Evolutionary conservation across 2,329 filamentous ascomycete genomes (phyloP), one percentile per base, ranked within the genome.

Genomic region (Botrytis hyacinthi): DNA sequence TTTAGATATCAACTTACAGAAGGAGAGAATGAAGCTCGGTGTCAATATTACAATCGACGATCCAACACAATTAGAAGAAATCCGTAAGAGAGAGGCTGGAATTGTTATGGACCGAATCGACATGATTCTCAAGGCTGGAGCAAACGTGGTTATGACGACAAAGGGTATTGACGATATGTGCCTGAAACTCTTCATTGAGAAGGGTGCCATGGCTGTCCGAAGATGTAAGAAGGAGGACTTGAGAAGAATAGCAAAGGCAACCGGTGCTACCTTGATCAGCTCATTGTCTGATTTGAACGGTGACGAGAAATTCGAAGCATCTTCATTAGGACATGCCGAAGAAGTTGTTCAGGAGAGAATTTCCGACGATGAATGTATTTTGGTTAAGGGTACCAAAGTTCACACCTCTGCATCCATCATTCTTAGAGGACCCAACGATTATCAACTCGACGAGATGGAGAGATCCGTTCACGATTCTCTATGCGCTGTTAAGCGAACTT

Each of bases 181-280:
- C 78, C 85, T 99, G 77, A 99, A 99, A 88, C 88, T 93, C 76
- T 98, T 99, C 81, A 87, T 99, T 73, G 96, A 99, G 86, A 93
- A 90, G 82, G 95, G 95, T 75, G 95, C 94, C 74, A 98, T 99
- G 92, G 96, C 93, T 71, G 94, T 99, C 69, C 89, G 96, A 81
- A 89, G 96, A 82, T 98, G 95, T 85, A 99, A 98, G 88, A 99
- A 99, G 89, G 96, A 99, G 85, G 96, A 99, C 81, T 86, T 99
- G 75, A 89, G 96, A 82, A 91, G 96, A 79, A 98, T 99, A 84
- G 96, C 96, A 74, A 97, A 93, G 86, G 96, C 96, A 9, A 97
- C 96, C 10, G 96, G 96, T 73, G 96, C 95, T 32, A 98, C 95
- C 29, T 87, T 99, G 73, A 89, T 99, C 78, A 95, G 93, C 86